phyloP scores from a whole-genome alignment of 805 yeast genomes.

The Blastobotrys parvus region DNA sequence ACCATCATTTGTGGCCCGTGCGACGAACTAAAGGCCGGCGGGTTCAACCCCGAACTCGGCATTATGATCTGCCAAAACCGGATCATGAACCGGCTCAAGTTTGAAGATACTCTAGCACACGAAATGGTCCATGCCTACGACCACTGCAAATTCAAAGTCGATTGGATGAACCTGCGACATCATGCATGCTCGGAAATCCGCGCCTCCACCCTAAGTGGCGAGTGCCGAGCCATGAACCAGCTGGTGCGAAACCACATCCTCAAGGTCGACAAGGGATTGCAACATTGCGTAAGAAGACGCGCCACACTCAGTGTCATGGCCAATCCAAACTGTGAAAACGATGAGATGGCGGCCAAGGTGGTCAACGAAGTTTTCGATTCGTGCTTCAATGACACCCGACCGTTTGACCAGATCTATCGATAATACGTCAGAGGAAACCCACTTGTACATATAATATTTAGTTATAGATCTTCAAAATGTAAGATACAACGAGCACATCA shows the following conservation, averaged over 20 bases:
- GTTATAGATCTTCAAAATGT: slow-evolving; percentile 42
- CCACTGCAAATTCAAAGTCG: slow-evolving; percentile 76
- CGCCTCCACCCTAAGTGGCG: slow-evolving; percentile 89
- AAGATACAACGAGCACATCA: slow-evolving; percentile 76
- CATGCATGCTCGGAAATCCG: slow-evolving; percentile 97
- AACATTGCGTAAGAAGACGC: slow-evolving; percentile 80
- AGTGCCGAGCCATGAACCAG: slow-evolving; percentile 85
- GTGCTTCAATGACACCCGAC: slow-evolving; percentile 91
- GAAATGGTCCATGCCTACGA: slow-evolving; percentile 93
- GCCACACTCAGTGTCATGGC: slow-evolving; percentile 79
- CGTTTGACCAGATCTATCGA: slow-evolving; percentile 85
- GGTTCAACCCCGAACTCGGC: slow-evolving; percentile 86
- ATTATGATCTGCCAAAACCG: slow-evolving; percentile 81
- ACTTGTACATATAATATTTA: slow-evolving; percentile 2
- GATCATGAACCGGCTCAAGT: slow-evolving; percentile 61
- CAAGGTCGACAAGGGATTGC: slow-evolving; percentile 72
- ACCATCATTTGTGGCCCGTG: slow-evolving; percentile 76
- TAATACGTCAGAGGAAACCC: too few relatives aligned
- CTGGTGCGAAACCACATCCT: slow-evolving; percentile 46
- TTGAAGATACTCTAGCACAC: slow-evolving; percentile 88
- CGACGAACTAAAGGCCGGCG: slow-evolving; percentile 79
- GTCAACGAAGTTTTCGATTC: slow-evolving; percentile 88
- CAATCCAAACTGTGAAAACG: slow-evolving; percentile 71
- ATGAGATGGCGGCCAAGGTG: slow-evolving; percentile 64
- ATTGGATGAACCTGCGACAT: slow-evolving; percentile 77